Base-by-base conservation (phyloP, 495 filamentous ascomycete species). In the Sabuloglossum arenarium region DNA sequence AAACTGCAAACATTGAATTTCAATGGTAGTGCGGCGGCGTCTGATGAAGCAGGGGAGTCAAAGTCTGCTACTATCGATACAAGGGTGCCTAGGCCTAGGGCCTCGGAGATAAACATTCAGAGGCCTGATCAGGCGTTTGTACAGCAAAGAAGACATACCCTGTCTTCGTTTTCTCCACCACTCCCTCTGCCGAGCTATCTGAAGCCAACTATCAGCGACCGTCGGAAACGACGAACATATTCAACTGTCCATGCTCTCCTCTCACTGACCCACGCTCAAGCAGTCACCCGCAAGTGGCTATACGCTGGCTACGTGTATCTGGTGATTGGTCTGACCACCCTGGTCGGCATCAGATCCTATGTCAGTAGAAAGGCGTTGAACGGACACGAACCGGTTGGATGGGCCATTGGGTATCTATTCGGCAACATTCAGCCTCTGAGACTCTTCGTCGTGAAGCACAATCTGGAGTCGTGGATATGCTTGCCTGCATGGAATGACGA, bases 331-430 rank as follows among this genome's bases (percentile, higher is more conserved):
- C 61, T 63, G 2, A 75, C 86, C 55, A 78, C 88, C 55, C 65
- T 91, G n/a, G 65, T 80, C 0, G 82, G 79, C 1, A 74, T 97
- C 49, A 78, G 87, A 24, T 70, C 67, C 9, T 84, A 87, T 58
- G 75, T 97, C 49, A 65, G 71, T 39, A 67, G 69, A 50, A 69
- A 72, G 29, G 88, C 87, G 21, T 71, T 98, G 2, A 63, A 76
- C 25, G 79, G 78, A 42, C 63, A 77, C 43, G 91, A 98, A 60
- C 89, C 91, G 0, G 76, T 98, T 31, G 85, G 89, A 0, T 98
- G 91, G 91, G 89, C 88, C 0, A 66, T 94, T 3, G 82, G 84
- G 1, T 98, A 98, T 65, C 67, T 96, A 23, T 77, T 97, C 58
- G 89, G 93, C 14, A 86, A 94, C 61, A 63, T 90, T 8, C 73